Base-by-base conservation (phyloP, 2,329 filamentous ascomycete species). In the Periconia sp. region DNA sequence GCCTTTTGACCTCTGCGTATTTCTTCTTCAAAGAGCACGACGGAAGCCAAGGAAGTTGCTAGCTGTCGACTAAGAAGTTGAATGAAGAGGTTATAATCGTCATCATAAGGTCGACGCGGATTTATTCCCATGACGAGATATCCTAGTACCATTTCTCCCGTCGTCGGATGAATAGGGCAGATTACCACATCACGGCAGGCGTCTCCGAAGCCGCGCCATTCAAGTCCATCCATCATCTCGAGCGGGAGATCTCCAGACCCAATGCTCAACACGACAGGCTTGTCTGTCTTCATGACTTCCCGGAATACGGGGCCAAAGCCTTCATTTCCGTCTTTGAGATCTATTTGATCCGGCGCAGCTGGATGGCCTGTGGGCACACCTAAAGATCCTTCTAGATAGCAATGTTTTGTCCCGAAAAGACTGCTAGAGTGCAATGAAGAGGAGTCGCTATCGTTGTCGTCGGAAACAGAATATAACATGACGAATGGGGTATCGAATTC, bases 1-100 rank as follows among this genome's bases (percentile, higher is more conserved):
- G 88, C 88, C 55, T 78, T 80, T 66, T 90, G 85, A 1, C 87
- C 86, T 47, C 87, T 79, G 45, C 81, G 81, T 51, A 92, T 91
- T 63, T 94, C 89, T 54, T 92, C 88, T 63, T 92, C 88, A 44
- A 92, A 92, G 2, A 94, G 70, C 0, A 92, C 87, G 0, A 92
- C 88, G 0, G 88, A 92, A 1, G 88, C 88, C 65, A 92, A 79
- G 0, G 88, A 90, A 0, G 88, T 92, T 7, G 86, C 87, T 7
- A 92, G 74, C 62, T 92, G 89, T 16, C 88, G 80, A 33, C 84
- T 86, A 4, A 92, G 71, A 1, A 92, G 76, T 55, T 88, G 84
- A 25, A 92, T 78, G 57, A 92, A 94, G 0, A 92, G 75, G 49
- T 83, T 82, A 59, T 92, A 94, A 53, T 92, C 89, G 25, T 87